Percentiles rank a stretch among this genome's conserved stretches.
Evolutionary conservation across 2,329 filamentous ascomycete genomes (phyloP).

Genomic region (Aspergillus fumigatus): DNA sequence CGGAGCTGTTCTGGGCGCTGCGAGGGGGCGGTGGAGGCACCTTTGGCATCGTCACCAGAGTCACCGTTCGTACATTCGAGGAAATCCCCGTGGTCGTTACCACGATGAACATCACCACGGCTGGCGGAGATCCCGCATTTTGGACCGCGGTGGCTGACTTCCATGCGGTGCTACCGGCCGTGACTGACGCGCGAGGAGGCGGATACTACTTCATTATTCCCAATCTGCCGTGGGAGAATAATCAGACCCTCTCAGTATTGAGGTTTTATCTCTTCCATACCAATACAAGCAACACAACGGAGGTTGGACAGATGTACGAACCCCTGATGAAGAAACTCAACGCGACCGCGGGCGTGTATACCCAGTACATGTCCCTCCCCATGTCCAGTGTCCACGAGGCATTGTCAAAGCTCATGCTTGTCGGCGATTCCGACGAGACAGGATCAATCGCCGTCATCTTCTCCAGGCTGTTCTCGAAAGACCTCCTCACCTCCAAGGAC

Average conservation of each 20-base stretch:
- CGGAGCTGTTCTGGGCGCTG: constrained; percentile 42
- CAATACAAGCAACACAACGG: constrained; percentile 19
- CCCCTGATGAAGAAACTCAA: constrained; percentile 16
- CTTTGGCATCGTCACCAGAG: constrained; percentile 22
- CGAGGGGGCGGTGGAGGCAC: constrained; percentile 38
- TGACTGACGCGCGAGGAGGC: constrained; percentile 42
- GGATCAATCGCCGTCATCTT: constrained; percentile 21
- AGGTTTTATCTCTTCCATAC: constrained; percentile 18
- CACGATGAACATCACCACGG: constrained; percentile 19
- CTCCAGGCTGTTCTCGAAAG: constrained; percentile 30
- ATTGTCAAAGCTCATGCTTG: constrained; percentile 15
- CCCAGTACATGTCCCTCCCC: constrained; percentile 11
- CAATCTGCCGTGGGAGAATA: constrained; percentile 20
- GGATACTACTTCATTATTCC: constrained; percentile 38
- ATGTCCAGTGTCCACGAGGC: constrained; percentile 19
- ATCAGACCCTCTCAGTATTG: constrained; percentile 20
- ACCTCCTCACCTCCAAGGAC: constrained; percentile 25
- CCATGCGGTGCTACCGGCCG: constrained; percentile 41
- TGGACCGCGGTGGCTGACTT: constrained; percentile 22
- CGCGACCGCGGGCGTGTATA: constrained; percentile 9
- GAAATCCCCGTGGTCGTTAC: constrained; percentile 30
- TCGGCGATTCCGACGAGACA: constrained; percentile 18
- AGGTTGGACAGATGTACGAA: constrained; percentile 14
- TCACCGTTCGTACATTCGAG: constrained; percentile 42
- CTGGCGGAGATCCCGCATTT: constrained; percentile 10